These are phyloP conservation scores for Hyaloperonospora brassicae DNA, from an alignment of 352 stramenopile species.

Conservation along the genomic window DNA sequence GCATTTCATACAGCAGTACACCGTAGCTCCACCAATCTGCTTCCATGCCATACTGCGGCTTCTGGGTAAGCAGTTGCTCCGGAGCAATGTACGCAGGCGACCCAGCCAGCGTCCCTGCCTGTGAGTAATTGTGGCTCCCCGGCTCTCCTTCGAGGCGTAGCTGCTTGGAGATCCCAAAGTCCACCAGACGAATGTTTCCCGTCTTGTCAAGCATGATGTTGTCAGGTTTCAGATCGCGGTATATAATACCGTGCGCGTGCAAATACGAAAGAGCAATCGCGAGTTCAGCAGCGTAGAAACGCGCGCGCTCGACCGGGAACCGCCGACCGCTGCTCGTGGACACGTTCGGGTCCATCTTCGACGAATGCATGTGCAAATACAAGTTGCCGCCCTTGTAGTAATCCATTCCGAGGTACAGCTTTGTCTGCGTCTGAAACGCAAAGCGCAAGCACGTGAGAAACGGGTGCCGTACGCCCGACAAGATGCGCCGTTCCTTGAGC, in stretches of 20 bases:
- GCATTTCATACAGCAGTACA: constrained; percentile 86
- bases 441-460: constrained; percentile 79
- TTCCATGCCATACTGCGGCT: constrained; percentile 79
- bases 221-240: constrained; percentile 83
- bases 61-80: constrained; percentile 75
- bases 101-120: constrained; percentile 64
- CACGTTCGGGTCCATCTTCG: constrained; percentile 71
- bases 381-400: constrained; percentile 83
- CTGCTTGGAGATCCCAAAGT: constrained; percentile 88
- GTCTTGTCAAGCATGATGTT: constrained; percentile 87
- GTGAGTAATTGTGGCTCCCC: constrained; percentile 42
- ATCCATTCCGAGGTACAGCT: constrained; percentile 73
- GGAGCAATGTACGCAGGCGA: constrained; percentile 83
- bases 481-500: constrained; percentile 66
- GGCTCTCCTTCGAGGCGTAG: constrained; percentile 33
- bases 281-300: constrained; percentile 85
- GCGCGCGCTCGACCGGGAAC: constrained; percentile 56
- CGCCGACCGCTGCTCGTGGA: constrained; percentile 63
- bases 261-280: constrained; percentile 82
- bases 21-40: constrained; percentile 90
- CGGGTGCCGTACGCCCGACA: constrained; percentile 68
- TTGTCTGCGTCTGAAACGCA: constrained; percentile 81
- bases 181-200: constrained; percentile 82
- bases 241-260: constrained; percentile 81
- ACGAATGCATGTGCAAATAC: constrained; percentile 85